Percentiles rank a stretch among this genome's conserved stretches.
phyloP scores from a whole-genome alignment of 495 filamentous ascomycete species.

The Aspergillus taichungensis region DNA sequence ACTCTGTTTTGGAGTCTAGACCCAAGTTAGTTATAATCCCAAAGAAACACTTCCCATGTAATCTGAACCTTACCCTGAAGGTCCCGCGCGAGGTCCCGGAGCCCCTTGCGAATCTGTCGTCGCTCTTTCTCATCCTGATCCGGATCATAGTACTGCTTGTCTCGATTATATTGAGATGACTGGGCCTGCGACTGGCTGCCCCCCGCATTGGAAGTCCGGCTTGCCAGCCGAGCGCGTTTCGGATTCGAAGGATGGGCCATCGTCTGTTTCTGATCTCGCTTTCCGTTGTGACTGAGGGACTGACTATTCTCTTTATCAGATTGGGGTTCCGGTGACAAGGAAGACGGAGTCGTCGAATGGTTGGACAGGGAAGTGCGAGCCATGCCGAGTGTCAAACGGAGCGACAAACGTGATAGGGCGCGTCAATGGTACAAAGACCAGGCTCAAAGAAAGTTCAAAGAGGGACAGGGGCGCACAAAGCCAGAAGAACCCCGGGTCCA shows the following conservation, averaged over 20 bases:
- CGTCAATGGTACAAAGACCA: neutral
- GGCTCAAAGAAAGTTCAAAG: too few relatives aligned
- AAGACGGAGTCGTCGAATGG: slow-evolving; percentile 22
- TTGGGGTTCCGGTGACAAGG: slow-evolving; percentile 29
- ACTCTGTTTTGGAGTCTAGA: slow-evolving; percentile 59
- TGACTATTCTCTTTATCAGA: slow-evolving; percentile 55
- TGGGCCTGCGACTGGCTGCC: slow-evolving; percentile 19
- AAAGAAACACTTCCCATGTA: too few relatives aligned
- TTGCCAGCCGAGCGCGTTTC: slow-evolving; percentile 38
- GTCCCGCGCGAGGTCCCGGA: slow-evolving; percentile 58
- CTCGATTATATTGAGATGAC: slow-evolving; percentile 16
- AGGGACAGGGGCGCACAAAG: too few relatives aligned
- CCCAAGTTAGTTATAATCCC: slow-evolving; percentile 1
- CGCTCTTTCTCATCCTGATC: slow-evolving; percentile 78
- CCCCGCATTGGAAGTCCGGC: slow-evolving; percentile 19
- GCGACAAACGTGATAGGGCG: slow-evolving; percentile 4
- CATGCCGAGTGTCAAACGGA: slow-evolving; percentile 16
- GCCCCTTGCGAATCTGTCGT: slow-evolving; percentile 54
- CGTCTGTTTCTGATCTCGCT: slow-evolving; percentile 16
- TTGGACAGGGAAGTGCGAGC: slow-evolving; percentile 13
- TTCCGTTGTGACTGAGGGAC: slow-evolving; percentile 6
- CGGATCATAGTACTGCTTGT: slow-evolving; percentile 66
- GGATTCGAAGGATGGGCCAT: slow-evolving; percentile 22
- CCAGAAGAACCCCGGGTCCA: too few relatives aligned
- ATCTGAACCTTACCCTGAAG: slow-evolving; percentile 45